phyloP scores from a whole-genome alignment of 23 red algal genomes.

The Gracilaria gracilis region DNA sequence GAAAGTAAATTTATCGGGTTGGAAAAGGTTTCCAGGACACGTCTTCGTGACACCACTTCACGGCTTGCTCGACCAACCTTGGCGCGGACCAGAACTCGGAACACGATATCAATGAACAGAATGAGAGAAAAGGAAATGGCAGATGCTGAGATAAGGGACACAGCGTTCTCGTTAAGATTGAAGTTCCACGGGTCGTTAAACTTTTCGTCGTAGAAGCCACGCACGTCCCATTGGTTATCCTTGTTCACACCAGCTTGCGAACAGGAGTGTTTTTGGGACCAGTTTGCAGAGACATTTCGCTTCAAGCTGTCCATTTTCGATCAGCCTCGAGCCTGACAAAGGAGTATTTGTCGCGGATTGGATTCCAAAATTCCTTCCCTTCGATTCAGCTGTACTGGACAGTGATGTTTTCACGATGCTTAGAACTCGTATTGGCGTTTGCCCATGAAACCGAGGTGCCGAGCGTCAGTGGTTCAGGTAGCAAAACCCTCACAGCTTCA shows the following conservation, averaged over 20 bases:
- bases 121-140: conserved; percentile 6
- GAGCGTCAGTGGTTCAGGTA: too few relatives aligned
- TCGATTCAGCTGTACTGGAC: too few relatives aligned
- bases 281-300: not conserved
- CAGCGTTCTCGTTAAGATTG: conserved; percentile 8
- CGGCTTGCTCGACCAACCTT: not conserved
- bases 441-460: too few relatives aligned
- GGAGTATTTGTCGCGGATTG: too few relatives aligned
- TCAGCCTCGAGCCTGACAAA: too few relatives aligned
- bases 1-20: not conserved
- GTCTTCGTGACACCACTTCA: not conserved
- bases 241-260: not conserved
- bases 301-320: too few relatives aligned
- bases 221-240: not conserved
- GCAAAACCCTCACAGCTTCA: too few relatives aligned
- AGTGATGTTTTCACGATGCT: too few relatives aligned
- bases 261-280: not conserved
- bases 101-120: not conserved
- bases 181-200: conserved; percentile 8
- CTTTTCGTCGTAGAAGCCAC: conserved; percentile 5
- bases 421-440: too few relatives aligned
- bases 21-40: conserved; percentile 2
- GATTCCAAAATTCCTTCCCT: too few relatives aligned
- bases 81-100: not conserved
- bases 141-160: conserved; percentile 8